Evolutionary conservation across 106 monocot species (phyloP), one percentile per base, ranked within the genome.

Genomic region (Agapanthus africanus): DNA sequence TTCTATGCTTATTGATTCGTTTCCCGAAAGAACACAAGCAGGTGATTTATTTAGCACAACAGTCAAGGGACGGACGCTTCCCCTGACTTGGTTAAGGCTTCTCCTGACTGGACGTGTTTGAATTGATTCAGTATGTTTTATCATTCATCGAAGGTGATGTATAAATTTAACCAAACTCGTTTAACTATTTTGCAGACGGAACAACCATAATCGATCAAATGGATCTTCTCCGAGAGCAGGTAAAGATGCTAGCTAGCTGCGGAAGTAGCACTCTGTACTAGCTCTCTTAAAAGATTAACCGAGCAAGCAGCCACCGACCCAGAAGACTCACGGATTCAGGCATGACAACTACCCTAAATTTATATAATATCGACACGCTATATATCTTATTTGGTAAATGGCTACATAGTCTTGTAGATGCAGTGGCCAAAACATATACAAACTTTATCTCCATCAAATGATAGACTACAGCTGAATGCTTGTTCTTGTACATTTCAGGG

Each of bases 191-290:
- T 77, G 54, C 80, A 99, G 97, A 84, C 87, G 88, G 89, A 37
- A 83, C 84, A 68, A 99, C 92, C 25, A 87, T 90, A 41, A 75
- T 80, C 9, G 99, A 99, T 79, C 93, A 90, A 79, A 90, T 90
- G 75, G 93, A 99, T 81, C 87, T 99, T 68, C 81, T 99, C 16
- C 71, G 76, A 7, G 93, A 99, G 70, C 87, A 90, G 76, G 73
- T 93, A 25, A 99, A 90, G 74, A 90, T 90, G 87, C 66, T 93
- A 72, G 81, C 87, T 59, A 90, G 89, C 59, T 4, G 13, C 2
- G 99, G 99, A 99, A 70, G 81, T 99, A 73, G 99, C 99, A 71
- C 60, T 99, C 3, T 77, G 82, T 76, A 81, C 87, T 63, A 99
- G 99, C 79, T 90, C 93, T 21, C 80, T 93, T 66, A 99, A 99